phyloP scores from a whole-genome alignment of 2,329 filamentous ascomycete species.

The Epichloe festucae region DNA sequence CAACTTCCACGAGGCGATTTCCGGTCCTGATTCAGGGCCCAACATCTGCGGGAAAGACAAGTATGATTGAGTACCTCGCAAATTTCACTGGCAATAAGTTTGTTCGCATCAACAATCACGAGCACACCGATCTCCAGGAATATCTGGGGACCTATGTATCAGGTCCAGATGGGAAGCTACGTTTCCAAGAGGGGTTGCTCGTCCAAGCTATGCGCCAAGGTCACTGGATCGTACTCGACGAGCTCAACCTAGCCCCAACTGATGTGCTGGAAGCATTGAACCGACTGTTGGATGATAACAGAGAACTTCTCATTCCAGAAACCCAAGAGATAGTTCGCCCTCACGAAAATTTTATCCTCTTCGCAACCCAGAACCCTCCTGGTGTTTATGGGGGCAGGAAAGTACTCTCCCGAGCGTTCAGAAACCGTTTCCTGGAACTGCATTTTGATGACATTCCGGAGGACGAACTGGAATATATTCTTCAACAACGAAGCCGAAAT shows the following conservation, averaged over 20 bases:
- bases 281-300: constrained; percentile 86
- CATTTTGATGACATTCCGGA: constrained; percentile 98
- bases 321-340: constrained; percentile 89
- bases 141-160: constrained; percentile 94
- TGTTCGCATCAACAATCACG: constrained; percentile 98
- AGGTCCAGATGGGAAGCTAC: constrained; percentile 67
- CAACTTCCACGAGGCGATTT: constrained; percentile 81
- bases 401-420: constrained; percentile 81
- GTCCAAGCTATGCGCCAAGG: constrained; percentile 87
- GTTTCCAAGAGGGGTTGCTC: constrained; percentile 85
- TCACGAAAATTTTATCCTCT: constrained; percentile 92
- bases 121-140: constrained; percentile 95
- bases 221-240: constrained; percentile 96
- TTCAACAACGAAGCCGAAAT: constrained; percentile 75
- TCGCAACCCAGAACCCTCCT: constrained; percentile 93
- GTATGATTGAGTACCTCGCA: constrained; percentile 98
- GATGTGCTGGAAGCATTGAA: constrained; percentile 96
- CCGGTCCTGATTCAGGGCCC: constrained; percentile 93
- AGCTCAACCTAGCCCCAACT: constrained; percentile 90
- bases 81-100: constrained; percentile 94
- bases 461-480: constrained; percentile 79
- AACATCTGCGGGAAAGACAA: constrained; percentile 95
- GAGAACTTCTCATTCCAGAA: constrained; percentile 89
- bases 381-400: constrained; percentile 94
- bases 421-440: constrained; percentile 91